A percentile compares a stretch with the other conserved stretches of the same genome.
phyloP scores from a whole-genome alignment of 371 early-diverging fungal species.

The Mucor ambiguus region DNA sequence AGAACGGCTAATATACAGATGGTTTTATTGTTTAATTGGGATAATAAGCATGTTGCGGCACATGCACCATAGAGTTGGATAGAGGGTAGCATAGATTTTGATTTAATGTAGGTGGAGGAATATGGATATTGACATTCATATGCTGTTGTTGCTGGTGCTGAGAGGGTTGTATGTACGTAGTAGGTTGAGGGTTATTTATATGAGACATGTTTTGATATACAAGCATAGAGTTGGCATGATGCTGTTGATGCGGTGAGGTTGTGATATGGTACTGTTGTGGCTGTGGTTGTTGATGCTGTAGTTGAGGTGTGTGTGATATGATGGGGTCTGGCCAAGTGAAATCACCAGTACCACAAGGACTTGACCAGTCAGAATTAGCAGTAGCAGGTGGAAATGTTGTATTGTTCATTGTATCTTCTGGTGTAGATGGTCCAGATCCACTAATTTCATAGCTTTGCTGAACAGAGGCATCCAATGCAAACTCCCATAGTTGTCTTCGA shows the following conservation, averaged over 20 bases:
- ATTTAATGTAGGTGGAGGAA: not conserved
- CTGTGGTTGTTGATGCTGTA: not conserved
- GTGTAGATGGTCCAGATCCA: conserved; percentile 12
- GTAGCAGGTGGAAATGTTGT: not conserved
- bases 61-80: not conserved
- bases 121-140: not conserved
- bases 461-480: conserved; percentile 1
- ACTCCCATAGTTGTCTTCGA: conserved; percentile 15
- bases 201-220: not conserved
- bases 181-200: not conserved
- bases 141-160: not conserved
- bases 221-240: not conserved
- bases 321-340: conserved; percentile 1
- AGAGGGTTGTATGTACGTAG: not conserved
- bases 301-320: not conserved
- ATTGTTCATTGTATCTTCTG: conserved; percentile 2
- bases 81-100: not conserved
- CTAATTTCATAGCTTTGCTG: conserved; percentile 1
- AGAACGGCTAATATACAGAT: not conserved
- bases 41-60: conserved; percentile 3
- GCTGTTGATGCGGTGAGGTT: not conserved
- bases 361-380: not conserved
- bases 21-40: not conserved
- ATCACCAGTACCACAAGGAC: not conserved
- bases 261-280: conserved; percentile 5